A percentile compares a stretch with the other conserved stretches of the same genome.
Conservation (phyloP, 108 stramenopile genomes). For the Skeletonema costatum region DNA sequence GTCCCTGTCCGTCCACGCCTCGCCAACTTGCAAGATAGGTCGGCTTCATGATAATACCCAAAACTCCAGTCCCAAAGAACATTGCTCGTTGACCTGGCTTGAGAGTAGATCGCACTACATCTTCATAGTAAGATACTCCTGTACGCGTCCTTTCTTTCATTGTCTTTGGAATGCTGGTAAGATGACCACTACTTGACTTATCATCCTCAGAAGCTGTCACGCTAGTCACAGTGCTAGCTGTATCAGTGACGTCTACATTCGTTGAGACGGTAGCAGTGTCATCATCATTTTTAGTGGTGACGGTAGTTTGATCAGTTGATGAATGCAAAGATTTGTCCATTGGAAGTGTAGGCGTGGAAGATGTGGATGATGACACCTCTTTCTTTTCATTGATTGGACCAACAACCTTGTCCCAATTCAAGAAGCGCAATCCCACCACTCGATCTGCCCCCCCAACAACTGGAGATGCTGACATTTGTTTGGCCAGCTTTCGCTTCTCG, state of each 20-base stretch:
- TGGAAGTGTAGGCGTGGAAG: background rate
- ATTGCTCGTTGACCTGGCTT: slow-evolving; percentile 71
- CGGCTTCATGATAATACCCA: slow-evolving; percentile 82
- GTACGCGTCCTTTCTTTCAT: background rate
- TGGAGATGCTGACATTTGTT: background rate
- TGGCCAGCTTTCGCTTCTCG: background rate
- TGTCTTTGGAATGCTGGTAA: background rate
- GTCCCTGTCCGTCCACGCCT: slow-evolving; percentile 33
- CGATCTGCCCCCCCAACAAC: slow-evolving; percentile 38
- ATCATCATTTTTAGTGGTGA: background rate
- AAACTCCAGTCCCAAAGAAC: slow-evolving; percentile 76
- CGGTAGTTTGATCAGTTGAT: background rate
- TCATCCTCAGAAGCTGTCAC: background rate
- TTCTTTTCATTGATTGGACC: background rate
- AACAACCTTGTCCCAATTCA: slow-evolving; percentile 21
- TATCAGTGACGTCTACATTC: background rate
- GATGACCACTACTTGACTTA: background rate
- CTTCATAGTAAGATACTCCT: slow-evolving; percentile 34
- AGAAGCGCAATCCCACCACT: slow-evolving; percentile 24
- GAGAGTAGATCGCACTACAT: slow-evolving; percentile 34
- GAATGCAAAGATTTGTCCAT: background rate
- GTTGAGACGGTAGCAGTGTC: background rate
- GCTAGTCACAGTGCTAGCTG: background rate
- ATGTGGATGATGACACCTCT: background rate
- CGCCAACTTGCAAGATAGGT: slow-evolving; percentile 64